phyloP scores from a whole-genome alignment of 805 yeast species.

The Zygotorulaspora danielsina region DNA sequence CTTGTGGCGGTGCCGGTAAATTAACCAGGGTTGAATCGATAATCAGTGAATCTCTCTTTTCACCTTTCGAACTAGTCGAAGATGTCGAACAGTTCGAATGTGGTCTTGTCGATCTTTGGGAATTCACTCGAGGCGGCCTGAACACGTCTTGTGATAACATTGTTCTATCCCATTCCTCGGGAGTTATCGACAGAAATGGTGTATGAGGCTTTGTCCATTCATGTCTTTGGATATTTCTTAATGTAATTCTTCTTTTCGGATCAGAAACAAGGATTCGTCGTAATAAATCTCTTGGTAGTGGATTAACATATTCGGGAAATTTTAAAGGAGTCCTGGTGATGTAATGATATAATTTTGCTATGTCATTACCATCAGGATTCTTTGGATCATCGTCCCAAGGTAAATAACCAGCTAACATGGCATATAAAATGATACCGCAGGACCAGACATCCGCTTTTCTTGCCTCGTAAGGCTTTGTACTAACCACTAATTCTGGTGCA shows the following conservation, averaged over 20 bases:
- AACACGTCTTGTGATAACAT: conserved; percentile 18
- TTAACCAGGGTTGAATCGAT: conserved; percentile 38
- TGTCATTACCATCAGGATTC: conserved; percentile 94
- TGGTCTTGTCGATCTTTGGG: conserved; percentile 24
- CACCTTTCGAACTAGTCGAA: conserved; percentile 39
- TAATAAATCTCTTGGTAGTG: conserved; percentile 84
- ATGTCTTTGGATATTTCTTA: conserved; percentile 71
- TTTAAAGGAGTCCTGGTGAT: conserved; percentile 89
- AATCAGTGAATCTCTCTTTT: conserved; percentile 38
- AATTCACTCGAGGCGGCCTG: conserved; percentile 22
- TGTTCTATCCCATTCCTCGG: conserved; percentile 80
- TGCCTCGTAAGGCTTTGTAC: conserved; percentile 83
- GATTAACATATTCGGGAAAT: conserved; percentile 89
- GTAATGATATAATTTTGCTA: conserved; percentile 83
- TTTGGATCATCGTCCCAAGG: conserved; percentile 98
- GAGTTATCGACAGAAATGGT: conserved; percentile 75
- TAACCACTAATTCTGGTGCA: conserved; percentile 92
- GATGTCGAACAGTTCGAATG: conserved; percentile 37
- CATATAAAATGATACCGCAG: conserved; percentile 89
- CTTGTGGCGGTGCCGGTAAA: conserved; percentile 63
- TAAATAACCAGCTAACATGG: conserved; percentile 94
- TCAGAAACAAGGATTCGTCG: conserved; percentile 81
- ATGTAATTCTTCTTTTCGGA: conserved; percentile 68
- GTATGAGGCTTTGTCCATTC: conserved; percentile 86
- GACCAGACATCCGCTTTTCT: conserved; percentile 96